Evolutionary conservation across 108 stramenopile genomes (phyloP).

Genomic region (Epithemia pelagica): DNA sequence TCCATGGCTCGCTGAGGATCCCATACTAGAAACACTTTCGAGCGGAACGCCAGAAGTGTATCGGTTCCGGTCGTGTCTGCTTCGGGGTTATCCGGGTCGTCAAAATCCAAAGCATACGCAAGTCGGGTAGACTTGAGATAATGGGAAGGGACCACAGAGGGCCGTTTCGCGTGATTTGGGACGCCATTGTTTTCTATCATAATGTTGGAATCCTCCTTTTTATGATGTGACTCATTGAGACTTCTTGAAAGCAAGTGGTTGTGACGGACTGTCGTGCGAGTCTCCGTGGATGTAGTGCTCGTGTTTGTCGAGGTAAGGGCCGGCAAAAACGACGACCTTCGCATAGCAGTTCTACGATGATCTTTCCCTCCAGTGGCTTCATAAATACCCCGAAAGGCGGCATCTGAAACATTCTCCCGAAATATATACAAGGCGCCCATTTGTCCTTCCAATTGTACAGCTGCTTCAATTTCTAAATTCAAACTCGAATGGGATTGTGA

Average conservation of each 20-base stretch:
- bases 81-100: slow-evolving; percentile 6
- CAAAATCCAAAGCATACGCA: not conserved
- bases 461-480: slow-evolving; percentile 30
- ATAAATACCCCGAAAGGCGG: slow-evolving; percentile 55
- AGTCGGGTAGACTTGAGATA: not conserved
- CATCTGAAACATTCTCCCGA: slow-evolving; percentile 57
- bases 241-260: too few relatives aligned
- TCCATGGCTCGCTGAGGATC: slow-evolving; percentile 46
- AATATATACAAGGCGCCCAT: slow-evolving; percentile 62
- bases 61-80: slow-evolving; percentile 17
- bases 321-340: not conserved
- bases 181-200: not conserved
- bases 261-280: not conserved
- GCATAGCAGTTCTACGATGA: not conserved
- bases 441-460: slow-evolving; percentile 60
- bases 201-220: not conserved
- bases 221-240: not conserved
- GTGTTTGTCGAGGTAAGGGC: not conserved
- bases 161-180: not conserved
- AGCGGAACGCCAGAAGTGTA: slow-evolving; percentile 32
- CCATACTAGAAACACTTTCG: slow-evolving; percentile 65
- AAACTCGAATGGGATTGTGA: slow-evolving; percentile 13
- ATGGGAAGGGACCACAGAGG: not conserved
- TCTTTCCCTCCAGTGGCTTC: slow-evolving; percentile 37
- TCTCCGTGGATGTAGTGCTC: slow-evolving; percentile 1